Base-by-base conservation (phyloP, 2,329 filamentous ascomycete genomes). In the Akanthomyces dipterigenus region DNA sequence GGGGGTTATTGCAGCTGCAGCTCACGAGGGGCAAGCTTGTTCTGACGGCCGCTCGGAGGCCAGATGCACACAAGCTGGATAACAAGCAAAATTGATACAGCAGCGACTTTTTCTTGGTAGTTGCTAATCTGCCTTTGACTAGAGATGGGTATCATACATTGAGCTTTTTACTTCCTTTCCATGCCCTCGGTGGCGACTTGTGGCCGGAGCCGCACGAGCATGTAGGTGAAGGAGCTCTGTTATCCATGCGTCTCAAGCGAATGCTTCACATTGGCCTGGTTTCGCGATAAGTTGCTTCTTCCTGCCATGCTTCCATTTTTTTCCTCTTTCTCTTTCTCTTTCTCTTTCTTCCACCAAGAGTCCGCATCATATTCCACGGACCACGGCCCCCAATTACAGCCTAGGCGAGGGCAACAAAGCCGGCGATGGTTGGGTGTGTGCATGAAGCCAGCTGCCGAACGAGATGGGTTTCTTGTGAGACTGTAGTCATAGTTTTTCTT, bases 351-450 rank as follows among this genome's bases (percentile, higher is more conserved):
- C 20, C 34, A 49, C 26, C 28, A n/a, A n/a, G 38, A 51, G 18
- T 12, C 55, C 7, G 8, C n/a, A 48, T 42, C 28, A 40, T n/a
- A 20, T 28, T 40, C 8, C 43, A 49, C 55, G 40, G 43, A 28
- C 28, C n/a, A 36, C 28, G 22, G 54, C 54, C 54, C 54, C 40
- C 54, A 56, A 56, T 24, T 31, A n/a, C 43, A 48, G 50, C 24
- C 24, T n/a, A n/a, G n/a, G n/a, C n/a, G n/a, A n/a, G 20, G 36
- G 42, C 22, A 22, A 51, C 31, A 50, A 28, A 5, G 36, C 28
- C 5, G 22, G 14, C n/a, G 18, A 42, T 59, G 55, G 45, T 38
- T n/a, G 55, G 55, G 55, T 9, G 55, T 59, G 55, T 59, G 55
- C 55, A 59, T 59, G 34, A 31, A 28, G 16, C 5, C 40, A 48